Evolutionary conservation across 306 rosid genomes (phyloP).

Genomic region (Vicia faba): DNA sequence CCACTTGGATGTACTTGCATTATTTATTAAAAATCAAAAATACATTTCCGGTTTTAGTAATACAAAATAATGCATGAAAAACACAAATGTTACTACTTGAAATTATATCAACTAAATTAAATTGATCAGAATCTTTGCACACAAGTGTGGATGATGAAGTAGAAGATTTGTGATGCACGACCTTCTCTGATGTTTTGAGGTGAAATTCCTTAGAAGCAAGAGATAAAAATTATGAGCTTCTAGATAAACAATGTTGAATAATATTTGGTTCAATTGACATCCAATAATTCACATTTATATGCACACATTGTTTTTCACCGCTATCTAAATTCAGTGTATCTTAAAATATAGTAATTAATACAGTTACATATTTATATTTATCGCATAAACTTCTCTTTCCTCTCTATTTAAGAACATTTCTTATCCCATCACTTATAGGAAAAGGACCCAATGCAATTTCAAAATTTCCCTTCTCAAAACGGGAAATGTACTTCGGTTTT

Average conservation of each 20-base stretch:
- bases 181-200: conserved; percentile 85
- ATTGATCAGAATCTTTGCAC: conserved; percentile 56
- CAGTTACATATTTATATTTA: background rate
- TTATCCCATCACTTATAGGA: no score
- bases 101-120: conserved; percentile 34
- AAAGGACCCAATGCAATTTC: no score
- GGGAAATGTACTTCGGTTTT: no score
- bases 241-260: no score
- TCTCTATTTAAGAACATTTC: no score
- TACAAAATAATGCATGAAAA: no score
- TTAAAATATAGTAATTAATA: background rate
- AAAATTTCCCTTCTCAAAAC: no score
- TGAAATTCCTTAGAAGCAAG: conserved; percentile 73
- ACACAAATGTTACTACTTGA: conserved; percentile 18
- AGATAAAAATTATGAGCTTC: conserved; percentile 34
- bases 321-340: background rate
- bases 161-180: conserved; percentile 65
- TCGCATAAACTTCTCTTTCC: conserved; percentile 7
- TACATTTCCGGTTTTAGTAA: no score
- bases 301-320: background rate
- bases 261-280: background rate
- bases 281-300: background rate
- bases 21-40: no score
- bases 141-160: conserved; percentile 60
- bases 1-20: no score